Evolutionary conservation across 805 yeast genomes (phyloP), one percentile per base, ranked within the genome.

Genomic region (Saccharomycopsis babjevae): DNA sequence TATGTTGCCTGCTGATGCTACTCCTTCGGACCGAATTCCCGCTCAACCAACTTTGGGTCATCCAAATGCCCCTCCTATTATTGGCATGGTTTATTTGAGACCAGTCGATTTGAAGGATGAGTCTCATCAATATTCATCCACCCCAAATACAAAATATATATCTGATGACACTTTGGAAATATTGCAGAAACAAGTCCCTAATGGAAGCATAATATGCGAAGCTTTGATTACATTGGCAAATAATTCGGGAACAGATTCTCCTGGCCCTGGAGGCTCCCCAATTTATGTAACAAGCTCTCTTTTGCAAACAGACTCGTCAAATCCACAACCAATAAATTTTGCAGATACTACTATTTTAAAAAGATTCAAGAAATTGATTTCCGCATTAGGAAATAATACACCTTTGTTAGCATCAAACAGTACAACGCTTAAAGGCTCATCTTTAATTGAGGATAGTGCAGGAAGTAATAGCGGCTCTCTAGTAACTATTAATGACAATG

Each of bases 1-100:
- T 66, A 71, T 90, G 66, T 77, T 94, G 61, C 89, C 93, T 6
- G 79, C 86, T 1, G 84, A 85, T 69, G 91, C 97, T 0, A 77
- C 83, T 20, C 81, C 83, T 5, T 79, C 80, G 39, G 92, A 89
- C 77, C 84, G 88, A 13, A 79, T 88, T 52, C 96, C 97, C 0
- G n/a, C 10, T 15, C 88, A 85, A 60, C 94, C 97, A 2, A 80
- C 84, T 1, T 84, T 84, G 67, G 93, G 94, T 10, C 88, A 86
- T 25, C 80, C 86, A 65, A 85, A 89, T 66, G 96, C 97, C 0
- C 98, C 98, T 15, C 98, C 99, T n/a, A 72, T 91, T 36, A 83
- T 88, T 40, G 99, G 99, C 34, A 94, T 89, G 36, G 97, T 94
- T 8, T 93, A 89, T 72, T 73, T 85, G 64, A 82, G 93, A 63